Percentiles rank a stretch among this genome's conserved stretches.
phyloP scores from a whole-genome alignment of 495 filamentous ascomycete genomes.

The Lichenothelia convexa region DNA sequence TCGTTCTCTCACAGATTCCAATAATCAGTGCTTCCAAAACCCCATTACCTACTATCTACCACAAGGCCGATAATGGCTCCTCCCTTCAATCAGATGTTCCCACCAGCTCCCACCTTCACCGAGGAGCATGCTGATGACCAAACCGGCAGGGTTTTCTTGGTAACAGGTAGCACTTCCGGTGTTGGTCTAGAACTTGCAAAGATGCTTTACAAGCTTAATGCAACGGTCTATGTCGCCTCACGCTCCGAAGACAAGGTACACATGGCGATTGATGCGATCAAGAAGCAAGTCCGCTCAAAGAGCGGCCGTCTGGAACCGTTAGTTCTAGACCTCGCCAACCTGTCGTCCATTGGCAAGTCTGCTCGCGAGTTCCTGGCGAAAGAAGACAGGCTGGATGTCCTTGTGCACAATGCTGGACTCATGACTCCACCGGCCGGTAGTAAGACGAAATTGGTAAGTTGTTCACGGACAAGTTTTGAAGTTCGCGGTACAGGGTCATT shows the following conservation, averaged over 20 bases:
- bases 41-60: no score
- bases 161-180: conserved; percentile 33
- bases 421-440: conserved; percentile 23
- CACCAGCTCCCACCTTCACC: no score
- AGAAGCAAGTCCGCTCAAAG: conserved; percentile 4
- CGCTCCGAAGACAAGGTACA: conserved; percentile 23
- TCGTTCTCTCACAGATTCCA: no score
- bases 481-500: no score
- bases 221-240: conserved; percentile 33
- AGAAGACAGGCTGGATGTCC: conserved; percentile 28
- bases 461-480: no score
- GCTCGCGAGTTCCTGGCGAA: conserved; percentile 23
- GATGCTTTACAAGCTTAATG: conserved; percentile 29
- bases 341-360: conserved; percentile 26
- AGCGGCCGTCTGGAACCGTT: conserved; percentile 25
- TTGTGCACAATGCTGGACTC: conserved; percentile 34
- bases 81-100: no score
- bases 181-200: conserved; percentile 29
- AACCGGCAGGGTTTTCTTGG: conserved; percentile 24
- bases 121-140: no score
- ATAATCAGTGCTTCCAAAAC: no score
- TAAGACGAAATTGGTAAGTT: conserved; percentile 11
- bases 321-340: conserved; percentile 26
- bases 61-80: no score
- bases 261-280: conserved; percentile 20